These are phyloP conservation scores for Hyaloscypha variabilis DNA, from an alignment of 495 filamentous ascomycete species.

Conservation along the genomic window DNA sequence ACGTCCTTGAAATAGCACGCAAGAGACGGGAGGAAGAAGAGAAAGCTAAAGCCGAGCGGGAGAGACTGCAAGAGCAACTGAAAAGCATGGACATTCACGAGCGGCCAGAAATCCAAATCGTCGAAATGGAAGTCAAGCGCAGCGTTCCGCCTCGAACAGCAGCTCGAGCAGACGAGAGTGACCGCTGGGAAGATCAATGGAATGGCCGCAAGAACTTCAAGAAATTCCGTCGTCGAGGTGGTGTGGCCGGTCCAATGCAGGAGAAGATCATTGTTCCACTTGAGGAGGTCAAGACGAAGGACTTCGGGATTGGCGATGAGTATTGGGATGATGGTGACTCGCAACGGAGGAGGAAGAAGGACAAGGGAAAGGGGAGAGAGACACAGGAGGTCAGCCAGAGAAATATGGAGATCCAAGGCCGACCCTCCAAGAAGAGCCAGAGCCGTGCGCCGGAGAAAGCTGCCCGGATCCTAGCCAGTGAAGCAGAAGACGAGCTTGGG, in stretches of 20 bases:
- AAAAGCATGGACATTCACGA: slow-evolving; percentile 71
- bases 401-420: slow-evolving; percentile 11
- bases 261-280: slow-evolving; percentile 73
- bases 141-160: slow-evolving; percentile 22
- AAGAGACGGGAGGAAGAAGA: slow-evolving; percentile 72
- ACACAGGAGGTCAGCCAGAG: slow-evolving; percentile 26
- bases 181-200: slow-evolving; percentile 88
- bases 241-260: slow-evolving; percentile 38
- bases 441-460: slow-evolving; percentile 32
- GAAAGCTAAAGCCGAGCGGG: slow-evolving; percentile 58
- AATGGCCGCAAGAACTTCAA: slow-evolving; percentile 98
- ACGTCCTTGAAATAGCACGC: slow-evolving; percentile 70
- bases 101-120: slow-evolving; percentile 74
- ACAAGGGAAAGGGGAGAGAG: slow-evolving; percentile 33
- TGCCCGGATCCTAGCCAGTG: slow-evolving; percentile 23
- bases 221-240: slow-evolving; percentile 72
- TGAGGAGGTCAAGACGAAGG: slow-evolving; percentile 77
- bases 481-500: slow-evolving; percentile 27
- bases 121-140: slow-evolving; percentile 69
- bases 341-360: slow-evolving; percentile 29
- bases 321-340: slow-evolving; percentile 57
- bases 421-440: slow-evolving; percentile 32
- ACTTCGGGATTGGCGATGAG: slow-evolving; percentile 82
- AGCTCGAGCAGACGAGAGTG: slow-evolving; percentile 45
- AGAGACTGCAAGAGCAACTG: slow-evolving; percentile 51